A percentile compares a stretch with the other conserved stretches of the same genome.
phyloP scores from a whole-genome alignment of 805 yeast species.

The Suhomyces emberorum region DNA sequence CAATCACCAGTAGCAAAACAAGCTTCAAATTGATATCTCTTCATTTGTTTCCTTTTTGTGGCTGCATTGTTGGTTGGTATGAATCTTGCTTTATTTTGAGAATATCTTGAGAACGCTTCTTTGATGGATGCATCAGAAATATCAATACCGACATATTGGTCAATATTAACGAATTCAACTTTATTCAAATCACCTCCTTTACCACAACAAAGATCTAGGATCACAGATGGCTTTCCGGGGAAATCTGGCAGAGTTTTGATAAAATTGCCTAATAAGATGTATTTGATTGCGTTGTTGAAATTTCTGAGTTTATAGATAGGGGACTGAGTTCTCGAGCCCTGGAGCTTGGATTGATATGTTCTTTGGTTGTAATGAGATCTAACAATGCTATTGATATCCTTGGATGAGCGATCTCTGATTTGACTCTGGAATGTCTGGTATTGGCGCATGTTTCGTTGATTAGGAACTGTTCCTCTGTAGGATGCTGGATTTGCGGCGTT shows the following conservation, averaged over 20 bases:
- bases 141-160: constrained; percentile 86
- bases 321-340: constrained; percentile 63
- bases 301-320: constrained; percentile 83
- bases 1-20: constrained; percentile 93
- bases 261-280: constrained; percentile 73
- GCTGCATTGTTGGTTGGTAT: constrained; percentile 19
- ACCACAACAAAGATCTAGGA: constrained; percentile 91
- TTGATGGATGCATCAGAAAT: constrained; percentile 83
- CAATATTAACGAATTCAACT: constrained; percentile 71
- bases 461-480: constrained; percentile 1
- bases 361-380: constrained; percentile 83
- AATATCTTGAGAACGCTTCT: constrained; percentile 79
- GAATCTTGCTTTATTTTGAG: constrained; percentile 45
- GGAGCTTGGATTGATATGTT: constrained; percentile 61
- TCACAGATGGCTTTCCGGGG: constrained; percentile 34
- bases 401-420: constrained; percentile 30
- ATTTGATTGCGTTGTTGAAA: constrained; percentile 90
- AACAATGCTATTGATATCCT: constrained; percentile 63
- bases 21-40: constrained; percentile 64
- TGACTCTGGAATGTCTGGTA: constrained; percentile 40
- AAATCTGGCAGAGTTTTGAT: constrained; percentile 32
- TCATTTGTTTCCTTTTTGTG: constrained; percentile 27
- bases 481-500: constrained; percentile 5
- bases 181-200: constrained; percentile 96
- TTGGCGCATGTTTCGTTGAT: constrained; percentile 6